Evolutionary conservation across 805 yeast species (phyloP), one percentile per base, ranked within the genome.

Genomic region (Candida ascalaphidarum): DNA sequence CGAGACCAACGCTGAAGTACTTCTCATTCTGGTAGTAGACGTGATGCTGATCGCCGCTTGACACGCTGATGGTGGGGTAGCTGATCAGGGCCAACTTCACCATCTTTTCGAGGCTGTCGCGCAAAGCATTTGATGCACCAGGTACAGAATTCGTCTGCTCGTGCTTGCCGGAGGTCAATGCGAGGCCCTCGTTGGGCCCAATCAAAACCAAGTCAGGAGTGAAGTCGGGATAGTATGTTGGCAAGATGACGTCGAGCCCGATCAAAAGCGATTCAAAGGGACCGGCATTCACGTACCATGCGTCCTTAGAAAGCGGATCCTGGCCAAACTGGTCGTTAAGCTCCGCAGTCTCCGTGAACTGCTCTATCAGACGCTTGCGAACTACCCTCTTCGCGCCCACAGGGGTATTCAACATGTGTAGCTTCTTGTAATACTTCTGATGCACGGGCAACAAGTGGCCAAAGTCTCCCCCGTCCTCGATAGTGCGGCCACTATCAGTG

Each of bases 1-100:
- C n/a, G n/a, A n/a, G n/a, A 14, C 32, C 37, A 20, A 46, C 39
- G 18, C 43, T 36, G 36, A 54, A 52, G 24, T 29, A 37, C n/a
- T 33, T 38, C 30, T 56, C 61, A 34, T 58, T 52, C 31, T 55
- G 52, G 39, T 43, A 58, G 36, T 58, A 59, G 12, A 54, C 32
- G 23, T 50, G 48, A 20, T 49, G 40, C 7, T 34, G 30, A 32
- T 57, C 62, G 21, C 42, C 43, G 5, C 52, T 38, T 9, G 52
- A 39, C 2, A 55, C 41, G 3, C 48, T 35, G 6, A 58, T 26
- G 14, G 39, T 37, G 2, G 58, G 41, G 9, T 39, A 25, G 9
- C 44, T 35, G 13, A 38, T 9, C 33, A 41, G 36, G 5, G 42
- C 31, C 20, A 42, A 29, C n/a, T 33, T 33, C 5, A 36, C 27